A percentile compares a stretch with the other conserved stretches of the same genome.
phyloP scores from a whole-genome alignment of 805 yeast species.

The Cyberlindnera mississippiensis region DNA sequence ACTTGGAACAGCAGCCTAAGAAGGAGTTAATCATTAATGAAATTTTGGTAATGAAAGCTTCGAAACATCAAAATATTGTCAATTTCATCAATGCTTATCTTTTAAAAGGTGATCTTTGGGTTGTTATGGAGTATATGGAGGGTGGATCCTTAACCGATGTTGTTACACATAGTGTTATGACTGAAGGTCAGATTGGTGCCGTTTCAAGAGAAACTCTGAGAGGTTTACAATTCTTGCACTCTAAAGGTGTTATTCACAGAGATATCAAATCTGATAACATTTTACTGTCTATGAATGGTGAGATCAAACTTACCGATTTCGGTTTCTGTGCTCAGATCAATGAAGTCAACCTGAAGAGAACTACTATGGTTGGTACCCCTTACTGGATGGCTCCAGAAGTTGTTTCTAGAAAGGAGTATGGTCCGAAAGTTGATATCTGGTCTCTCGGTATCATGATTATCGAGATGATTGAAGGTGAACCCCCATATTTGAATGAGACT shows the following conservation, averaged over 20 bases:
- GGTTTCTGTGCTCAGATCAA: conserved; percentile 95
- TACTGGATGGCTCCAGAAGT: conserved; percentile 99
- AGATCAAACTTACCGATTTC: conserved; percentile 91
- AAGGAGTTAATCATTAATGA: conserved; percentile 94
- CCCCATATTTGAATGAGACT: conserved; percentile 94
- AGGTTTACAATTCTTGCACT: conserved; percentile 85
- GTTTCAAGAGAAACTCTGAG: conserved; percentile 87
- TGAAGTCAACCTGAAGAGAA: conserved; percentile 78
- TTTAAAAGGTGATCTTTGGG: conserved; percentile 84
- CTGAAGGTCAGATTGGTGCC: conserved; percentile 93
- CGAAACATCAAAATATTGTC: conserved; percentile 87
- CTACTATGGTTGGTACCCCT: conserved; percentile 99
- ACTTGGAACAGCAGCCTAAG: conserved; percentile 89
- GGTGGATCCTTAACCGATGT: conserved; percentile 97
- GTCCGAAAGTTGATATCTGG: conserved; percentile 97
- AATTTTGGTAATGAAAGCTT: conserved; percentile 91
- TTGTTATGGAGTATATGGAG: conserved; percentile 98
- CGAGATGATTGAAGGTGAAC: conserved; percentile 99
- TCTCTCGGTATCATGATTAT: conserved; percentile 96
- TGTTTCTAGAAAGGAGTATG: conserved; percentile 90
- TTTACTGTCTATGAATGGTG: conserved; percentile 75
- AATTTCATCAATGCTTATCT: conserved; percentile 86
- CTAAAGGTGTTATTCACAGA: conserved; percentile 90
- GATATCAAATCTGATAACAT: conserved; percentile 96
- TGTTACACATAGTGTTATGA: conserved; percentile 81